Evolutionary conservation across 768 basidiomycete species (phyloP).

Genomic region (Tricholoma bakamatsutake): DNA sequence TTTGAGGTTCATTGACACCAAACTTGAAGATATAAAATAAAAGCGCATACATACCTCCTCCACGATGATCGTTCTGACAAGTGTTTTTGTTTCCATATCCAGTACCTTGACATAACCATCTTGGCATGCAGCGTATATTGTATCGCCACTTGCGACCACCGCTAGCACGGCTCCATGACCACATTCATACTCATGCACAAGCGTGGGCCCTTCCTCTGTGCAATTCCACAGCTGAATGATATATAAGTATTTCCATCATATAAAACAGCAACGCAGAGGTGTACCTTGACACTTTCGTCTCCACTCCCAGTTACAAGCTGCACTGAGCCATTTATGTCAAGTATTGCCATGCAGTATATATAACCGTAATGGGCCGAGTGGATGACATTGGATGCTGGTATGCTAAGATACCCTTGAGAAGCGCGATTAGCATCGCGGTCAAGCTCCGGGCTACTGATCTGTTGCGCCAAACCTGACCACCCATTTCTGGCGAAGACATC

Average conservation of each 20-base stretch:
- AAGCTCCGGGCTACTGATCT: conserved; percentile 23
- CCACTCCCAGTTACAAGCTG: conserved; percentile 84
- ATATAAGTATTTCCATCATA: neutral
- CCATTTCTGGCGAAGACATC: conserved; percentile 63
- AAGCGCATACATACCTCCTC: conserved; percentile 51
- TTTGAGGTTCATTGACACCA: neutral
- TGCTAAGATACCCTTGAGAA: conserved; percentile 41
- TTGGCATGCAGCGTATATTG: conserved; percentile 90
- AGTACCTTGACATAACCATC: conserved; percentile 89
- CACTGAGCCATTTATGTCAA: conserved; percentile 23
- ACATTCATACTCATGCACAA: conserved; percentile 65
- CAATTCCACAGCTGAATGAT: conserved; percentile 61
- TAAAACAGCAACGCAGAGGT: neutral
- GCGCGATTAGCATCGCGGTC: conserved; percentile 22
- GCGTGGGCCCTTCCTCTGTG: conserved; percentile 34
- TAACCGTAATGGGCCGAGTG: conserved; percentile 95
- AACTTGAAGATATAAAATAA: neutral
- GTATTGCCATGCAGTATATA: conserved; percentile 69
- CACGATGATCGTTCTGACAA: conserved; percentile 82
- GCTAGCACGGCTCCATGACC: conserved; percentile 79
- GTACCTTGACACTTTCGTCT: conserved; percentile 84
- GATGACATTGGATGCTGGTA: conserved; percentile 66
- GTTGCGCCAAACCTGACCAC: conserved; percentile 20
- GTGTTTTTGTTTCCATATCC: conserved; percentile 85
- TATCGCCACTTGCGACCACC: conserved; percentile 66